Conservation (phyloP, 2,329 filamentous ascomycete species). For the Aspergillus sergii region DNA sequence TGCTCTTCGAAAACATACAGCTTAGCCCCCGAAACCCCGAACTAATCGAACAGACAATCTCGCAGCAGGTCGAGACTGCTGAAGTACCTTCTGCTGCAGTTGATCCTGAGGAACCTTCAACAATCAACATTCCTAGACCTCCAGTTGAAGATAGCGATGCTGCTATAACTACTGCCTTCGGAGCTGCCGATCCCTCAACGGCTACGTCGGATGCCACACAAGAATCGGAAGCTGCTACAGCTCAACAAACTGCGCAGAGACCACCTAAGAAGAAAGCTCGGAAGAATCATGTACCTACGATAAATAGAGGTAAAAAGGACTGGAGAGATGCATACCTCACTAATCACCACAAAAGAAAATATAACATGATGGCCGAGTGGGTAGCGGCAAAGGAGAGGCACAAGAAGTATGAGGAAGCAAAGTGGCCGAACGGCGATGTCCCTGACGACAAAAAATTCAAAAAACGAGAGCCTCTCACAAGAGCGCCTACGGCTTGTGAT, state of each 20-base stretch:
- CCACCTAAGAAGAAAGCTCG: neutral
- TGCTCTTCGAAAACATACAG: neutral
- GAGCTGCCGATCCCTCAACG: neutral
- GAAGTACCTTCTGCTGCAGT: neutral
- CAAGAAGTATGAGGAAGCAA: neutral
- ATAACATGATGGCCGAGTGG: neutral
- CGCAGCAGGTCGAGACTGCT: neutral
- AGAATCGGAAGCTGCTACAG: neutral
- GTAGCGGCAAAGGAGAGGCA: neutral
- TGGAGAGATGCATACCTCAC: neutral
- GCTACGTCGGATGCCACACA: neutral
- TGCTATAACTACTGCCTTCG: neutral
- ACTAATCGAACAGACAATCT: neutral
- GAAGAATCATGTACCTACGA: neutral
- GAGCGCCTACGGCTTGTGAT: neutral
- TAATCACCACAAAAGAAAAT: neutral
- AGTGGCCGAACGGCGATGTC: neutral
- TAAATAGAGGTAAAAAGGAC: neutral
- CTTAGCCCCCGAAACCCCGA: neutral
- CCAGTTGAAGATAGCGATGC: neutral
- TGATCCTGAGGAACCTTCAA: neutral
- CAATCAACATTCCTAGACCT: neutral
- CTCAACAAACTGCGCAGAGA: neutral
- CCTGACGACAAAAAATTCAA: neutral
- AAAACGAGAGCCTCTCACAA: neutral